These are phyloP conservation scores for Trichoderma brevicompactum DNA, from an alignment of 2,329 filamentous ascomycete genomes.

Conservation along the genomic window DNA sequence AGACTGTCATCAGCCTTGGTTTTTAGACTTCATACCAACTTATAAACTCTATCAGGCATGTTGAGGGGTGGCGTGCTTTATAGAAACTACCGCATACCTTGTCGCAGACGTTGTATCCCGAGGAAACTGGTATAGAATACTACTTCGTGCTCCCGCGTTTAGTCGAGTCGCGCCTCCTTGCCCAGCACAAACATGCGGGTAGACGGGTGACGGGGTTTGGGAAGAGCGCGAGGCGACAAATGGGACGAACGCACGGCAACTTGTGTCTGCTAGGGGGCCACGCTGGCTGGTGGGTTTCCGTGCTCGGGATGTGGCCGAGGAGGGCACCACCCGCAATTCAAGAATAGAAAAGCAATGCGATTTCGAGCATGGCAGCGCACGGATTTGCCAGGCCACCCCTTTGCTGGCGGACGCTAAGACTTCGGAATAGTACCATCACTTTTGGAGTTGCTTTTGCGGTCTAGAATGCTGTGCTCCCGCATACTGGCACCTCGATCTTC, in stretches of 20 bases:
- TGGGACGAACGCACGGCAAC: neutral
- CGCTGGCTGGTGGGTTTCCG: slow-evolving; percentile 6
- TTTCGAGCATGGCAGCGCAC: neutral
- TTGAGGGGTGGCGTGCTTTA: neutral
- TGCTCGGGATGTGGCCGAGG: slow-evolving; percentile 19
- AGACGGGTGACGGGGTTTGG: no score
- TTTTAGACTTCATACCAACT: neutral
- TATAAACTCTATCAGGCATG: neutral
- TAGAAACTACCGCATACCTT: neutral
- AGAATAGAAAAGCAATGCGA: neutral
- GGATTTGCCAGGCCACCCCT: slow-evolving; percentile 3
- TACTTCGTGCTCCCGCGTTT: neutral
- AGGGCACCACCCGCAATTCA: neutral
- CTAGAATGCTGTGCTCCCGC: slow-evolving; percentile 3
- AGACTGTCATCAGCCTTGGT: neutral
- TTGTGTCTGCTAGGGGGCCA: slow-evolving; percentile 6
- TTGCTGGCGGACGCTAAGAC: slow-evolving; percentile 1
- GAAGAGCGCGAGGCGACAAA: no score
- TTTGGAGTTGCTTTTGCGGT: slow-evolving; percentile 9
- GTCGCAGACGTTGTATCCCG: neutral
- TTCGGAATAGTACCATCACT: neutral
- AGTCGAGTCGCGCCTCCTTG: neutral
- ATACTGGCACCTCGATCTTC: neutral
- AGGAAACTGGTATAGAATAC: neutral
- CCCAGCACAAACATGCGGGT: neutral